Evolutionary conservation across 2,329 filamentous ascomycete genomes (phyloP).

Genomic region (Nothophaeocryptopus gaeumannii): DNA sequence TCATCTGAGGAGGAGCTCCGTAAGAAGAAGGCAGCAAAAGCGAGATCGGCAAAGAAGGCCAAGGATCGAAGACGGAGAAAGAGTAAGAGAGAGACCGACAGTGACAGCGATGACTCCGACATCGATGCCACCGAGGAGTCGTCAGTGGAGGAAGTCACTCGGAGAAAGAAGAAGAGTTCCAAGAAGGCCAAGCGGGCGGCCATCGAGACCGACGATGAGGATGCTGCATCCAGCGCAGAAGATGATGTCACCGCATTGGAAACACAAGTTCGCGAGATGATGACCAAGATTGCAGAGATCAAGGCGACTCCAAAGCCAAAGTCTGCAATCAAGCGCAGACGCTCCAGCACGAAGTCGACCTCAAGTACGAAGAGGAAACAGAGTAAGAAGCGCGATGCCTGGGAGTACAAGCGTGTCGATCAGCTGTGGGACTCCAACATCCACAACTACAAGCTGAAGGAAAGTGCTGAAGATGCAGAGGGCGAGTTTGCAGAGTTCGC

Average conservation of each 20-base stretch:
- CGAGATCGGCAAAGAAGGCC: constrained; percentile 24
- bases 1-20: constrained; percentile 24
- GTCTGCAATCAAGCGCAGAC: constrained; percentile 17
- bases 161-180: constrained; percentile 23
- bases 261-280: constrained; percentile 21
- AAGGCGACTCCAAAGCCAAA: constrained; percentile 19
- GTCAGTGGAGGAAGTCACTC: constrained; percentile 23
- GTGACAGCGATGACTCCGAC: constrained; percentile 14
- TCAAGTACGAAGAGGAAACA: constrained; percentile 20
- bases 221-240: constrained; percentile 17
- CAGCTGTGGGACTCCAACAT: constrained; percentile 57
- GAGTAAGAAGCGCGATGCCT: constrained; percentile 37
- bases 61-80: constrained; percentile 24
- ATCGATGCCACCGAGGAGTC: constrained; percentile 15
- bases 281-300: constrained; percentile 19
- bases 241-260: constrained; percentile 19
- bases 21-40: constrained; percentile 25
- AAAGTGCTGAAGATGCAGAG: constrained; percentile 62
- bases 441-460: constrained; percentile 66
- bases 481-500: constrained; percentile 74
- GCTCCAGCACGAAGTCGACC: constrained; percentile 22
- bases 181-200: constrained; percentile 21
- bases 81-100: constrained; percentile 24
- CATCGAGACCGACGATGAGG: constrained; percentile 16
- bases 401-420: constrained; percentile 69